Conservation (phyloP, 2,329 filamentous ascomycete species). For the Ophiostoma sp. region DNA sequence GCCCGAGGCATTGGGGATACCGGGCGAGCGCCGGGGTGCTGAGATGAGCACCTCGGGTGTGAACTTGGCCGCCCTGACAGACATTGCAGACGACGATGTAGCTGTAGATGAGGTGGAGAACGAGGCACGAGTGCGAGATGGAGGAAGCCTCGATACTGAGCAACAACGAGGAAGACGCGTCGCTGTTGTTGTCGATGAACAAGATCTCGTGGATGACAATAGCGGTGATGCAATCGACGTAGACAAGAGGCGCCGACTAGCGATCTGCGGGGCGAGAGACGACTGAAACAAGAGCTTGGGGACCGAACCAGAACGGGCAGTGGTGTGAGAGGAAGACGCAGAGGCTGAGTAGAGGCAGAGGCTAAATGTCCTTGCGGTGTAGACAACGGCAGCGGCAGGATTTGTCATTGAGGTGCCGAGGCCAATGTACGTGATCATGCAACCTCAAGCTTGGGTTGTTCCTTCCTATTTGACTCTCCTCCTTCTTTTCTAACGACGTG, state of each 20-base stretch:
- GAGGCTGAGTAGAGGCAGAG: neutral
- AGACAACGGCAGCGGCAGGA: neutral
- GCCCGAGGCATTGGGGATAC: slow-evolving; percentile 62
- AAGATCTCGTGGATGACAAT: neutral
- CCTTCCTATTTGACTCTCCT: neutral
- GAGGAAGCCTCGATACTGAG: neutral
- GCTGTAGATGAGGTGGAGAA: neutral
- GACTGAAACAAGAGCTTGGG: neutral
- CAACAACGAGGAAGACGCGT: neutral
- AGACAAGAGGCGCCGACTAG: neutral
- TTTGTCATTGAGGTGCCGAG: slow-evolving; percentile 6
- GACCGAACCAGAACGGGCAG: neutral
- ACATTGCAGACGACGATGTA: slow-evolving; percentile 46
- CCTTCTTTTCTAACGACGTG: neutral
- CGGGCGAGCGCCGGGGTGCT: slow-evolving; percentile 65
- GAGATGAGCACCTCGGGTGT: slow-evolving; percentile 72
- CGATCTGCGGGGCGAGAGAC: neutral
- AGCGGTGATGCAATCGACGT: slow-evolving; percentile 8
- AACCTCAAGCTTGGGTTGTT: neutral
- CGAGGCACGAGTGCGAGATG: neutral
- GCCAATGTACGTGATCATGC: neutral
- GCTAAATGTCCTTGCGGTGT: neutral
- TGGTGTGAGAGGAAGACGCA: neutral
- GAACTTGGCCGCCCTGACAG: slow-evolving; percentile 63
- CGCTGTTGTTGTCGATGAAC: neutral